Evolutionary conservation across 768 basidiomycete species (phyloP).

Genomic region (Rhizopogon vulgaris): DNA sequence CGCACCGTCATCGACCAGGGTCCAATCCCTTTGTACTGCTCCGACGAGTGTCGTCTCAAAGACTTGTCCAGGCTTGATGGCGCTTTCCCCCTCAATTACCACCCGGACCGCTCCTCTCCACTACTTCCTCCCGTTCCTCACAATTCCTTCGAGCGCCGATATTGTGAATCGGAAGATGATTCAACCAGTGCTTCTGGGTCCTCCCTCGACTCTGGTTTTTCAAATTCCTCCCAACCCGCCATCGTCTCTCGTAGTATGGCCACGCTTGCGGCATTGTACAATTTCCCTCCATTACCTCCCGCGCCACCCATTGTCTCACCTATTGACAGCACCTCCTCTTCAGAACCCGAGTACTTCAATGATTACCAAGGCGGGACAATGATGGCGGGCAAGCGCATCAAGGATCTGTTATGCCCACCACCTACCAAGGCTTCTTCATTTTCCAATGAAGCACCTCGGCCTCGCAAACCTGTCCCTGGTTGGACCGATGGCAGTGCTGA

Average conservation of each 20-base stretch:
- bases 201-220: constrained; percentile 29
- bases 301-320: constrained; percentile 36
- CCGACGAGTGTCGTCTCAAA: constrained; percentile 61
- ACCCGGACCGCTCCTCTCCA: constrained; percentile 39
- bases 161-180: constrained; percentile 34
- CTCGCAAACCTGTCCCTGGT: constrained; percentile 46
- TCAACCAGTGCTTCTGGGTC: constrained; percentile 31
- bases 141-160: constrained; percentile 27
- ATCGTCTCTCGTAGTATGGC: constrained; percentile 27
- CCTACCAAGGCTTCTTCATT: constrained; percentile 29
- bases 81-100: constrained; percentile 39
- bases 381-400: constrained; percentile 60
- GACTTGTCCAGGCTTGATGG: constrained; percentile 44
- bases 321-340: constrained; percentile 12
- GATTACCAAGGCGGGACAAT: constrained; percentile 58
- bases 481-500: constrained; percentile 65
- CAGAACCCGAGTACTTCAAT: constrained; percentile 25
- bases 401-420: constrained; percentile 38
- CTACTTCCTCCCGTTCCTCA: constrained; percentile 35
- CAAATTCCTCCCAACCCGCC: constrained; percentile 17
- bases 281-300: constrained; percentile 51
- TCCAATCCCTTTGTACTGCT: constrained; percentile 81
- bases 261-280: constrained; percentile 33
- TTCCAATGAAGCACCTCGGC: constrained; percentile 28
- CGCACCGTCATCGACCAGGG: constrained; percentile 73